Evolutionary conservation across 495 filamentous ascomycete genomes (phyloP).

Genomic region (Penicillium taxi): DNA sequence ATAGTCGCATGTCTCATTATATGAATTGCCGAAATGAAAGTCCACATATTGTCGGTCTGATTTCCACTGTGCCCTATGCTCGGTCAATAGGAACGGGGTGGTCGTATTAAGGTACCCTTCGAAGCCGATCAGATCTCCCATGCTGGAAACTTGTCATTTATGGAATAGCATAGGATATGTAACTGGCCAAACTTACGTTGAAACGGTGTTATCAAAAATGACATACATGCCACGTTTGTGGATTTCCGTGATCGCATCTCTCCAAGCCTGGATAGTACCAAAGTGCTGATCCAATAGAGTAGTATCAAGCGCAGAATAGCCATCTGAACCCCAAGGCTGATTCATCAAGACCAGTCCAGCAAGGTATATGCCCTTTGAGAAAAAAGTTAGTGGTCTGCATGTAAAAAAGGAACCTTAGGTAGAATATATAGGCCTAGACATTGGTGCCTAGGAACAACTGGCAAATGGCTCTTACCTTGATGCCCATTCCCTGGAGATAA

Average conservation of each 20-base stretch:
- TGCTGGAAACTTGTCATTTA: constrained; percentile 20
- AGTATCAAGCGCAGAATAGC: constrained; percentile 60
- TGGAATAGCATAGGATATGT: background rate
- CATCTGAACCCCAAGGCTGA: constrained; percentile 60
- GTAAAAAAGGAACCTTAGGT: constrained; percentile 1
- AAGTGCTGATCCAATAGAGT: constrained; percentile 65
- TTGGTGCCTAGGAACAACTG: background rate
- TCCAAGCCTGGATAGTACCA: constrained; percentile 57
- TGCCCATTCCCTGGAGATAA: constrained; percentile 68
- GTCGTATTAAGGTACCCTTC: constrained; percentile 56
- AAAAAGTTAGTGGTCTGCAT: too few species aligned
- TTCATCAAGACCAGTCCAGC: constrained; percentile 65
- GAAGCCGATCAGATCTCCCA: constrained; percentile 65
- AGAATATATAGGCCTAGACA: background rate
- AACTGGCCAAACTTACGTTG: constrained; percentile 44
- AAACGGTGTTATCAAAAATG: constrained; percentile 63
- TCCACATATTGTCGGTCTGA: constrained; percentile 51
- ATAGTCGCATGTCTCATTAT: constrained; percentile 53
- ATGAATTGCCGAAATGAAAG: constrained; percentile 52
- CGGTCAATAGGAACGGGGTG: constrained; percentile 50
- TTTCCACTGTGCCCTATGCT: constrained; percentile 56
- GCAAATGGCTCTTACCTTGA: constrained; percentile 43
- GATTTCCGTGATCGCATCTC: constrained; percentile 54
- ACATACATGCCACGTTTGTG: constrained; percentile 63
- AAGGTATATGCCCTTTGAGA: constrained; percentile 53